Conservation (phyloP, 306 rosid genomes). For the Luffa aegyptiaca region DNA sequence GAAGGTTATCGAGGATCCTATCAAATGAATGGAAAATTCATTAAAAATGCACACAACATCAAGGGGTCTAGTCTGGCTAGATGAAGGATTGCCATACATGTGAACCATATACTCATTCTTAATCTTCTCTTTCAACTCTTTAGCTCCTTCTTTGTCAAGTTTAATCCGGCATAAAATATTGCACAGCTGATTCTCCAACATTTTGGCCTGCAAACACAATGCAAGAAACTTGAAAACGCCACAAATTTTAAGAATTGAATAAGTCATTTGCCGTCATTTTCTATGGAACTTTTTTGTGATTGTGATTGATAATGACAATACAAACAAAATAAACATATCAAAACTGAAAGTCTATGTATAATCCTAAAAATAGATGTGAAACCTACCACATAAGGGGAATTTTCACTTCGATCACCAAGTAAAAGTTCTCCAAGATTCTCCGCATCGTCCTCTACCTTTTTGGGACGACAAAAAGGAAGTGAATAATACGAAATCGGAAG, state of each 20-base stretch:
- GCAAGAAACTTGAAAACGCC: neutral
- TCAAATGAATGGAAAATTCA: conserved; percentile 11
- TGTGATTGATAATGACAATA: neutral
- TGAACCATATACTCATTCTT: conserved; percentile 86
- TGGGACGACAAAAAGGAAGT: conserved; percentile 55
- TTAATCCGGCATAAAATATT: conserved; percentile 40
- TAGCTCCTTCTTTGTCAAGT: conserved; percentile 59
- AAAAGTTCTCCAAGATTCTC: conserved; percentile 98
- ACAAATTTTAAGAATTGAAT: neutral
- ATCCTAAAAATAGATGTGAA: conserved; percentile 9
- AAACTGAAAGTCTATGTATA: neutral
- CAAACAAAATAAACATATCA: conserved; percentile 7
- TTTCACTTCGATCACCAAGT: conserved; percentile 93
- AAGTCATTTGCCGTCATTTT: neutral
- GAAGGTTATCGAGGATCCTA: conserved; percentile 94
- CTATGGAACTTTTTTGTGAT: neutral
- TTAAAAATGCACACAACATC: conserved; percentile 14
- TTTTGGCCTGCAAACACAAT: conserved; percentile 57
- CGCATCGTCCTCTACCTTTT: conserved; percentile 58
- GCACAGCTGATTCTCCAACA: conserved; percentile 85
- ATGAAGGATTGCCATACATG: conserved; percentile 30
- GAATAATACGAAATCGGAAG: conserved; percentile 81
- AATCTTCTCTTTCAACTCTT: conserved; percentile 85
- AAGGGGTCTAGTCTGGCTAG: neutral
- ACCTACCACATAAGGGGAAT: conserved; percentile 71